Conservation (phyloP, 345 rosid species). For the Murraya paniculata region DNA sequence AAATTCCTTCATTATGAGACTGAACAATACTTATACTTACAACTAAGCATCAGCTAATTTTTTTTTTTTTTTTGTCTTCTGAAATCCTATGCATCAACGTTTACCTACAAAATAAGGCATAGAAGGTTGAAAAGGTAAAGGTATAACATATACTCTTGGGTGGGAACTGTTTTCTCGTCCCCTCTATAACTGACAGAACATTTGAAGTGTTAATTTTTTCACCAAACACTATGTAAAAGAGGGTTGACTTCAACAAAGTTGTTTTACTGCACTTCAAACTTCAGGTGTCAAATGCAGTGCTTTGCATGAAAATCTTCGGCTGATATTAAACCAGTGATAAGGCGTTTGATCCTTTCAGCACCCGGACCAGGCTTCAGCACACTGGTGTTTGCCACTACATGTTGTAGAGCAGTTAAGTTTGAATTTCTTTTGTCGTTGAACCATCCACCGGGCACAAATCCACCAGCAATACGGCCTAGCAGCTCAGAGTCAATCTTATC, state of each 20-base stretch:
- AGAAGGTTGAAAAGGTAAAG: not conserved
- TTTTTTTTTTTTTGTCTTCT: no score
- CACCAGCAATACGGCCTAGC: conserved; percentile 47
- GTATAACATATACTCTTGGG: conserved; percentile 9
- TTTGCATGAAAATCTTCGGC: conserved; percentile 46
- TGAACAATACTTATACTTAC: conserved; percentile 12
- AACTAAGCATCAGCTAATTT: not conserved
- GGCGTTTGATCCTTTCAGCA: conserved; percentile 58
- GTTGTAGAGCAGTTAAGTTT: conserved; percentile 15
- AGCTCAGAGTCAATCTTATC: conserved; percentile 83
- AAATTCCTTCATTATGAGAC: not conserved
- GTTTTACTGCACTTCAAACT: conserved; percentile 9
- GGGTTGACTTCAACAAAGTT: not conserved
- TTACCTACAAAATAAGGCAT: conserved; percentile 9
- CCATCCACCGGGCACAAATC: conserved; percentile 73
- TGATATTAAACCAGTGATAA: conserved; percentile 49
- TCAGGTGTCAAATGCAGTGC: conserved; percentile 51
- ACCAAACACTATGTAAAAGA: not conserved
- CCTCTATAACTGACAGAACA: not conserved
- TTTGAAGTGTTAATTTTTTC: not conserved
- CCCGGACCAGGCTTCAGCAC: conserved; percentile 70
- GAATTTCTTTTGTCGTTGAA: conserved; percentile 31
- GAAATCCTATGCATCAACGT: not conserved
- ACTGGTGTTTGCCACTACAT: conserved; percentile 26
- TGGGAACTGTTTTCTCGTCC: conserved; percentile 5